Conservation (phyloP, 2,329 filamentous ascomycete species). For the Aspergillus sp. region DNA sequence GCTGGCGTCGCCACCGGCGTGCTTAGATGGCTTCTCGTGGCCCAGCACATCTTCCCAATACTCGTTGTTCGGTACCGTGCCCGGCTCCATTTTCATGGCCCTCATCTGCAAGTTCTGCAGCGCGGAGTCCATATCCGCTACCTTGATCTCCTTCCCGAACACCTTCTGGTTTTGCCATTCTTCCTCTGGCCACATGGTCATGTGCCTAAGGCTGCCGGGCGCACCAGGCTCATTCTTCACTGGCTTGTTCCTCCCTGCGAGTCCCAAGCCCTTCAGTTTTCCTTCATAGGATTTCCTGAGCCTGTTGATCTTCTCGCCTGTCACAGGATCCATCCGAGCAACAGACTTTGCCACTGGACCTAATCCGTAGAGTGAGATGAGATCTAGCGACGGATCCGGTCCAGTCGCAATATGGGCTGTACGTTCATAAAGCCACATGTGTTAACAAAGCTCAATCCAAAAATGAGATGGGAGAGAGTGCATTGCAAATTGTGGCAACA, state of each 20-base stretch:
- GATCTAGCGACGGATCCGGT: slow-evolving; percentile 60
- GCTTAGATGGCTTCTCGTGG: slow-evolving; percentile 48
- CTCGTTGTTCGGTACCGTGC: slow-evolving; percentile 48
- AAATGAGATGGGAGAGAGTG: slow-evolving; percentile 27
- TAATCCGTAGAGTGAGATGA: slow-evolving; percentile 61
- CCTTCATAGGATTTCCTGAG: slow-evolving; percentile 59
- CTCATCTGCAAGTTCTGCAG: slow-evolving; percentile 44
- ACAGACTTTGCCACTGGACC: slow-evolving; percentile 59
- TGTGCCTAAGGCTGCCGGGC: slow-evolving; percentile 41
- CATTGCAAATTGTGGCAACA: slow-evolving; percentile 31
- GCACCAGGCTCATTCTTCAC: slow-evolving; percentile 47
- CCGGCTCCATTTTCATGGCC: slow-evolving; percentile 53
- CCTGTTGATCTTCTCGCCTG: slow-evolving; percentile 67
- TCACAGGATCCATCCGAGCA: slow-evolving; percentile 60
- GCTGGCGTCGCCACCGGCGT: slow-evolving; percentile 30
- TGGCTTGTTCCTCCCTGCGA: slow-evolving; percentile 52
- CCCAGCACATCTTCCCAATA: slow-evolving; percentile 54
- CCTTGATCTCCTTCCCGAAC: slow-evolving; percentile 48
- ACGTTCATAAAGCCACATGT: slow-evolving; percentile 30
- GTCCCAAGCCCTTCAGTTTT: slow-evolving; percentile 50
- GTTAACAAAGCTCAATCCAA: slow-evolving; percentile 47
- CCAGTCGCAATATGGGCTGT: slow-evolving; percentile 53
- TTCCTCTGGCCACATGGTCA: slow-evolving; percentile 53
- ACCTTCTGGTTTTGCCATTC: slow-evolving; percentile 55
- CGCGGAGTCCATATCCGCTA: slow-evolving; percentile 44